phyloP scores from a whole-genome alignment of 2,329 filamentous ascomycete species.

The Beauveria sp. region DNA sequence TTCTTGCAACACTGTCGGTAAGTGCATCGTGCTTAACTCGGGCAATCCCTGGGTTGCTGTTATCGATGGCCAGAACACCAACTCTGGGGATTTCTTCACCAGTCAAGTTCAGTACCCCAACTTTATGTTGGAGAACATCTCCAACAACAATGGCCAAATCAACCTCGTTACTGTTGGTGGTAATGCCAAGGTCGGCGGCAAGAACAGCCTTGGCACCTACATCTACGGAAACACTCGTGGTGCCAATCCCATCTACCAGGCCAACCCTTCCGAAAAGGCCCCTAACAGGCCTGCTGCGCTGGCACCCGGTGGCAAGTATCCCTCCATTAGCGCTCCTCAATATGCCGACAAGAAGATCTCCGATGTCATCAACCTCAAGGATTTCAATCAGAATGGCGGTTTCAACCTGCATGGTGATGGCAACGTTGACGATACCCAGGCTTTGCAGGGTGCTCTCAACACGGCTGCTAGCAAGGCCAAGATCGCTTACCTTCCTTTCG shows the following conservation, averaged over 20 bases:
- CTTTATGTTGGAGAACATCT: constrained; percentile 14
- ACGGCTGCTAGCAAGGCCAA: constrained; percentile 38
- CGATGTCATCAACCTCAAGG: constrained; percentile 28
- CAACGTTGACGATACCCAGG: constrained; percentile 49
- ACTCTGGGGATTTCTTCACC: constrained; percentile 7
- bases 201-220: constrained; percentile 30
- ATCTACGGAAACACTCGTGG: constrained; percentile 36
- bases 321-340: constrained; percentile 30
- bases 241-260: constrained; percentile 30
- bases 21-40: constrained; percentile 7
- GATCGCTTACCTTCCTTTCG: constrained; percentile 50
- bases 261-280: constrained; percentile 22
- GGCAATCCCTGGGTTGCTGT: constrained; percentile 6
- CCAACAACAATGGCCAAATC: constrained; percentile 13
- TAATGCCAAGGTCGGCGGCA: not conserved
- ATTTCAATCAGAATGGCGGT: constrained; percentile 7
- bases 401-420: constrained; percentile 38
- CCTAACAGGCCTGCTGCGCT: constrained; percentile 25
- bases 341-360: constrained; percentile 26
- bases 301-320: constrained; percentile 30
- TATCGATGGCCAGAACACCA: constrained; percentile 2
- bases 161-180: constrained; percentile 14
- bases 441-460: constrained; percentile 50
- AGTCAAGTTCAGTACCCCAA: constrained; percentile 7
- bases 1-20: constrained; percentile 3